Percentiles rank a stretch among this genome's conserved stretches.
These are phyloP conservation scores for Leccinum variicolor DNA, from an alignment of 768 basidiomycete species.

Conservation along the genomic window DNA sequence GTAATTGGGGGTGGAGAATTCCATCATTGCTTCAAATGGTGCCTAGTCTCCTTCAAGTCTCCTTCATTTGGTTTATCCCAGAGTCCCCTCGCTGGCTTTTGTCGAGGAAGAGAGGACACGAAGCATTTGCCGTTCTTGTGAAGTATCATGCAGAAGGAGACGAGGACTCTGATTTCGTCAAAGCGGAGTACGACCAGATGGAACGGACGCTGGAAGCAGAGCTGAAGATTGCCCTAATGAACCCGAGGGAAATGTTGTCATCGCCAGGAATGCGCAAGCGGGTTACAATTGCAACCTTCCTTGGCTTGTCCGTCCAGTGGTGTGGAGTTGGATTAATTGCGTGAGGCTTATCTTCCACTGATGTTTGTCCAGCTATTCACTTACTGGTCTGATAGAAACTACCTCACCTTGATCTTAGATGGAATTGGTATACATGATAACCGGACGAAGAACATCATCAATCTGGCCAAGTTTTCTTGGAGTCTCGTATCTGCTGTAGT, in stretches of 20 bases:
- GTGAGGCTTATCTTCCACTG: not conserved
- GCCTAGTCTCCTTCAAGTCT: not conserved
- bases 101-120: not conserved
- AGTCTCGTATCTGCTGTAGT: not conserved
- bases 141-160: constrained; percentile 29
- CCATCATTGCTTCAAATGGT: not conserved
- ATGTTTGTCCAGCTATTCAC: rapidly evolving
- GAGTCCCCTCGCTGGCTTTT: not conserved
- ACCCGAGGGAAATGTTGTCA: not conserved
- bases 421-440: constrained; percentile 15
- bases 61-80: not conserved
- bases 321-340: constrained; percentile 8
- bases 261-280: constrained; percentile 16
- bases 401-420: constrained; percentile 12
- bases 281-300: constrained; percentile 7
- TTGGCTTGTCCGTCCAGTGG: constrained; percentile 9
- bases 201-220: constrained; percentile 45
- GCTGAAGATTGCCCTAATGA: not conserved
- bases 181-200: constrained; percentile 56
- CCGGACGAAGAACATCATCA: constrained; percentile 14
- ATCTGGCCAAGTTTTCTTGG: constrained; percentile 6
- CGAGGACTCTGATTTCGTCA: constrained; percentile 46
- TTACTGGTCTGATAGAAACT: not conserved
- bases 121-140: not conserved
- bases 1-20: not conserved